These are phyloP conservation scores for Sapria himalayana DNA, from an alignment of 345 rosid species.

Conservation along the genomic window DNA sequence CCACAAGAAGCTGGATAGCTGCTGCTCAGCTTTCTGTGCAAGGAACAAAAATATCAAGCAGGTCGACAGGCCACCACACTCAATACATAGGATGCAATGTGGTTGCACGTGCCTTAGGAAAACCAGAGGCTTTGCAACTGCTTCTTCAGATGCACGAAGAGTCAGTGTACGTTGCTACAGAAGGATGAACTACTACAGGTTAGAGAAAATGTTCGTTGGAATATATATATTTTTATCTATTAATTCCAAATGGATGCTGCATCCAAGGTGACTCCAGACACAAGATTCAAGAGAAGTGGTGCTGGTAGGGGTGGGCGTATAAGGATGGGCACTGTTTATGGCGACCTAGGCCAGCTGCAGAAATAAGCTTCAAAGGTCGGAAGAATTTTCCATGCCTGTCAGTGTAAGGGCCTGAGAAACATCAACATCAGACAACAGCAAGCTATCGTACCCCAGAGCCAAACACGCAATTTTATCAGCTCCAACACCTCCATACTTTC, in stretches of 20 bases:
- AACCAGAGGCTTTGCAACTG: conserved; percentile 50
- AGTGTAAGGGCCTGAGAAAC: conserved; percentile 29
- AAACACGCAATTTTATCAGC: conserved; percentile 42
- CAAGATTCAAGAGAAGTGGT: background rate
- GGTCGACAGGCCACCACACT: conserved; percentile 82
- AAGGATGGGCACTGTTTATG: background rate
- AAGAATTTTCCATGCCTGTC: conserved; percentile 32
- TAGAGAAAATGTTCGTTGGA: conserved; percentile 3
- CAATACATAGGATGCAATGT: conserved; percentile 74
- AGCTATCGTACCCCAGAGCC: conserved; percentile 40
- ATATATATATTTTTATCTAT: background rate
- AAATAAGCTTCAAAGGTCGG: conserved; percentile 56
- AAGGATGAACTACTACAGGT: conserved; percentile 1
- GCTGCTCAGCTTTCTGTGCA: conserved; percentile 70
- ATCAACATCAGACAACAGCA: conserved; percentile 18
- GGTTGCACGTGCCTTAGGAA: conserved; percentile 72
- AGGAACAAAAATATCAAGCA: conserved; percentile 90
- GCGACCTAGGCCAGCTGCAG: conserved; percentile 64
- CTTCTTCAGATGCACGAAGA: conserved; percentile 50
- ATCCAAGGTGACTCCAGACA: too few relatives aligned
- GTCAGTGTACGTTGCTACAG: conserved; percentile 43
- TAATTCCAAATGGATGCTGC: too few relatives aligned
- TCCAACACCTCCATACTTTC: conserved; percentile 34
- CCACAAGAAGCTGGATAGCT: conserved; percentile 41
- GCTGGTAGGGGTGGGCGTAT: background rate